These are phyloP conservation scores for Nannochloropsis salina DNA, from an alignment of 108 stramenopile genomes.

Conservation along the genomic window DNA sequence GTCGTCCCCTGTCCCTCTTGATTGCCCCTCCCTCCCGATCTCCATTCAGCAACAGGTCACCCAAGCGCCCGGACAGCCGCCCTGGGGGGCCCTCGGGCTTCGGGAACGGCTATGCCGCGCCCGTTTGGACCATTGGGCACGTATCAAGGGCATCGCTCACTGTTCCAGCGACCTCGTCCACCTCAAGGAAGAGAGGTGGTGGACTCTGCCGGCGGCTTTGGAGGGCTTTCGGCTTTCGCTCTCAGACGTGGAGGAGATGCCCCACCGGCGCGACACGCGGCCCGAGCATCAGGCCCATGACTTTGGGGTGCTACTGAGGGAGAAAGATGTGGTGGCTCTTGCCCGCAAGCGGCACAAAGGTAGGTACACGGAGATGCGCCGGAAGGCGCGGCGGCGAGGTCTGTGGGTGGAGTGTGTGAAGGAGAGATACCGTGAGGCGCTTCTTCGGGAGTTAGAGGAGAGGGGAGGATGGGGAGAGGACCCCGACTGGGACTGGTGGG, in stretches of 20 bases:
- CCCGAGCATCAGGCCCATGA: not conserved
- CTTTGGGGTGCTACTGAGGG: not conserved
- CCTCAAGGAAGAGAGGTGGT: not conserved
- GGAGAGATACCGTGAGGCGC: not conserved
- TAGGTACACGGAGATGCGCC: not conserved
- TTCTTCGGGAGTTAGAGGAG: not conserved
- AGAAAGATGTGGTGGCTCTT: not conserved
- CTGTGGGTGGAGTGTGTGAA: not conserved
- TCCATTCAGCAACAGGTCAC: no score
- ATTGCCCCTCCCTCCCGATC: no score
- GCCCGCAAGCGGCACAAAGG: not conserved
- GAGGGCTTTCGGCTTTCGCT: not conserved
- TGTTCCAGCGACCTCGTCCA: not conserved
- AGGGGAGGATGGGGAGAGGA: not conserved
- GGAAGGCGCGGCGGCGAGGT: not conserved
- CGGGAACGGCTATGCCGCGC: not conserved
- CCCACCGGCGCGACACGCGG: no score
- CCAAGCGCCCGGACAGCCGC: no score
- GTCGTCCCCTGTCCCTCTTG: no score
- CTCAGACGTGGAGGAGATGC: no score
- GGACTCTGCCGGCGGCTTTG: not conserved
- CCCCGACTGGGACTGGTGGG: not conserved
- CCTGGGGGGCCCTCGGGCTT: no score
- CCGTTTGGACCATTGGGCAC: not conserved
- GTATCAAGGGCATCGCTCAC: not conserved